phyloP scores from a whole-genome alignment of 2,329 filamentous ascomycete species.

The Neofusicoccum ribis region DNA sequence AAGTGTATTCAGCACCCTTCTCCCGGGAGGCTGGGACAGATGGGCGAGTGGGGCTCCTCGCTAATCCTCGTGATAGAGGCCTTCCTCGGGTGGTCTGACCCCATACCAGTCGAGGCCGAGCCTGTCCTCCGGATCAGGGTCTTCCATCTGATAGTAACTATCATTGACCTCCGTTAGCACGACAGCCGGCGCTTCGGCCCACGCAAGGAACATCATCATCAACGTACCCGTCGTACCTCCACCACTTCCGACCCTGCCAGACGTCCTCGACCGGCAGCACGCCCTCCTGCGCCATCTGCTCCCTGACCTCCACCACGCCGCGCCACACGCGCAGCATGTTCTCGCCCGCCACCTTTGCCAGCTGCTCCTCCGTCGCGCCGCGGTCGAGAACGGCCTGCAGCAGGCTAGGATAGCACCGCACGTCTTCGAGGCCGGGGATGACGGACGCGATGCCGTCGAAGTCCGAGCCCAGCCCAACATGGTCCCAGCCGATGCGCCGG shows the following conservation, averaged over 20 bases:
- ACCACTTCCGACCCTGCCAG: background rate
- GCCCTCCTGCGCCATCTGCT: background rate
- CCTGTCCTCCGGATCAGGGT: background rate
- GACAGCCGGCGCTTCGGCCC: background rate
- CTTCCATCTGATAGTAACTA: background rate
- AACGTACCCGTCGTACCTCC: background rate
- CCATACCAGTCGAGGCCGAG: background rate
- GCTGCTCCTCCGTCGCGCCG: background rate
- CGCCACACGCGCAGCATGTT: background rate
- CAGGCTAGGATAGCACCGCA: slow-evolving; percentile 11
- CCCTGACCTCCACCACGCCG: background rate
- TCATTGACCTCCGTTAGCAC: background rate
- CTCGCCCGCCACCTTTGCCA: slow-evolving; percentile 9
- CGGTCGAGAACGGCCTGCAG: slow-evolving; percentile 5
- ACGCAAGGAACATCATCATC: background rate
- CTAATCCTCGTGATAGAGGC: background rate
- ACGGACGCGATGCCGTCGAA: slow-evolving; percentile 16
- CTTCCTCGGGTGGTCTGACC: background rate
- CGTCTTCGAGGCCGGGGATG: slow-evolving; percentile 10
- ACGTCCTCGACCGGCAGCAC: background rate
- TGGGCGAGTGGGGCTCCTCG: background rate
- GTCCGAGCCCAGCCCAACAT: slow-evolving; percentile 31
- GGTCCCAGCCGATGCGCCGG: slow-evolving; percentile 32
- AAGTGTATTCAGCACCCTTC: background rate
- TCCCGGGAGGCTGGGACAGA: background rate